Conservation (phyloP, 352 stramenopile species). For the Thraustochytrium sp. region DNA sequence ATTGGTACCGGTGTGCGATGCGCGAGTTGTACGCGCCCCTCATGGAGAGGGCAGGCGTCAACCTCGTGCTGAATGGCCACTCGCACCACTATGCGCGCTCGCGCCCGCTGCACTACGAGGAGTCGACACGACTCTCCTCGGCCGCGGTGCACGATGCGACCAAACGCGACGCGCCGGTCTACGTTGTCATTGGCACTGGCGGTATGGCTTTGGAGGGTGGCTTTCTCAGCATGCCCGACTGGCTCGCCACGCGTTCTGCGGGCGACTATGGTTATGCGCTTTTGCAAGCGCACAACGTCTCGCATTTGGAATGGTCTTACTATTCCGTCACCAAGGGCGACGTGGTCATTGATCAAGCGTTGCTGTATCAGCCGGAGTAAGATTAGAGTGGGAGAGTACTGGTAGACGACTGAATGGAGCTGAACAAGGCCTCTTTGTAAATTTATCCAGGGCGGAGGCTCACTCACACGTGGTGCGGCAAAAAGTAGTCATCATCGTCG, state of each 20-base stretch:
- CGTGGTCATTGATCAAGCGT: background rate
- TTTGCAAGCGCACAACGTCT: background rate
- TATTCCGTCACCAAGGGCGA: background rate
- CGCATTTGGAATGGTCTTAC: background rate
- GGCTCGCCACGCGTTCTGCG: background rate
- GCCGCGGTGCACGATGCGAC: background rate
- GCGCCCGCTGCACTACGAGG: conserved; percentile 7
- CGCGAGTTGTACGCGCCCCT: conserved; percentile 30
- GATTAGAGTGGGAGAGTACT: no score
- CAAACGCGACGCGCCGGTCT: background rate
- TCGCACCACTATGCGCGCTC: conserved; percentile 38
- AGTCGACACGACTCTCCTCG: background rate
- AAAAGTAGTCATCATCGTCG: no score
- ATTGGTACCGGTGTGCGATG: conserved; percentile 18
- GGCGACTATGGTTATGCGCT: background rate
- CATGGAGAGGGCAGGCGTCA: background rate
- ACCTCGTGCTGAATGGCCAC: conserved; percentile 29
- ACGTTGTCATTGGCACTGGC: conserved; percentile 22
- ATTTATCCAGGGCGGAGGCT: no score
- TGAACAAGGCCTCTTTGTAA: no score
- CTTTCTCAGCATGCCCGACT: background rate
- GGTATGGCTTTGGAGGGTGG: background rate
- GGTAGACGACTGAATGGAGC: no score
- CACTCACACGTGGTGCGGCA: no score
- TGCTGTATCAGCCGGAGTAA: background rate